A percentile compares a stretch with the other conserved stretches of the same genome.
phyloP scores from a whole-genome alignment of 805 yeast species.

The Danielia oregonensis region DNA sequence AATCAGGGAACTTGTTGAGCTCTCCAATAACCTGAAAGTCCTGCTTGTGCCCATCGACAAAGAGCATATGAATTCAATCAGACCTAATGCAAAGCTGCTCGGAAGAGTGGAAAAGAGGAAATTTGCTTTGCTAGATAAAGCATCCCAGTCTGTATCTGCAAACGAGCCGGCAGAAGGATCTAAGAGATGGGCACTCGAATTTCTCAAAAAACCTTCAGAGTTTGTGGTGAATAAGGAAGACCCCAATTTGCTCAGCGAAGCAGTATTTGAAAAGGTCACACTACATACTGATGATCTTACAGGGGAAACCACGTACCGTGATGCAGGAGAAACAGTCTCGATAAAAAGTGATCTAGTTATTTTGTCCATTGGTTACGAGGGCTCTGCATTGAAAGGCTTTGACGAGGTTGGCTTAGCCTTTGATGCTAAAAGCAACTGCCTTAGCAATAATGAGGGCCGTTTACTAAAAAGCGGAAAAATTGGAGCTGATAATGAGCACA shows the following conservation, averaged over 20 bases:
- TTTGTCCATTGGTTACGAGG: constrained; percentile 79
- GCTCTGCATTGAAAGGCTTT: constrained; percentile 59
- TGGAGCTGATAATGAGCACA: constrained; percentile 13
- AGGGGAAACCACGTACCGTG: constrained; percentile 21
- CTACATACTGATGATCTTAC: constrained; percentile 35
- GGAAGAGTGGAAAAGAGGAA: constrained; percentile 61
- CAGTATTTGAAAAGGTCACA: constrained; percentile 48
- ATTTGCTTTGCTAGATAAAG: constrained; percentile 58
- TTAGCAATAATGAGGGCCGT: constrained; percentile 35
- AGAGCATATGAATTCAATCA: constrained; percentile 24
- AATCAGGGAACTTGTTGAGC: constrained; percentile 73
- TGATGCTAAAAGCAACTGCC: constrained; percentile 20
- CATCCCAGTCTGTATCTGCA: constrained; percentile 14
- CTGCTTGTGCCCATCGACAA: constrained; percentile 37
- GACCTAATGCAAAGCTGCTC: constrained; percentile 28
- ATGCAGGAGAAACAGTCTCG: constrained; percentile 30
- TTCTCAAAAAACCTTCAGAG: constrained; percentile 61
- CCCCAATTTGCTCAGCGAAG: constrained; percentile 36
- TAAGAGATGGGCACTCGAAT: constrained; percentile 64
- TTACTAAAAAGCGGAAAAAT: constrained; percentile 12
- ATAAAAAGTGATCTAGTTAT: constrained; percentile 64
- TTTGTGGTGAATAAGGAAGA: constrained; percentile 39
- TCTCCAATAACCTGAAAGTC: constrained; percentile 47
- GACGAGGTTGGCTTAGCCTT: constrained; percentile 33
- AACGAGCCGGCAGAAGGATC: background rate